Evolutionary conservation across 148 eudicot genomes (phyloP).

Genomic region (Hydrangea macrophylla): DNA sequence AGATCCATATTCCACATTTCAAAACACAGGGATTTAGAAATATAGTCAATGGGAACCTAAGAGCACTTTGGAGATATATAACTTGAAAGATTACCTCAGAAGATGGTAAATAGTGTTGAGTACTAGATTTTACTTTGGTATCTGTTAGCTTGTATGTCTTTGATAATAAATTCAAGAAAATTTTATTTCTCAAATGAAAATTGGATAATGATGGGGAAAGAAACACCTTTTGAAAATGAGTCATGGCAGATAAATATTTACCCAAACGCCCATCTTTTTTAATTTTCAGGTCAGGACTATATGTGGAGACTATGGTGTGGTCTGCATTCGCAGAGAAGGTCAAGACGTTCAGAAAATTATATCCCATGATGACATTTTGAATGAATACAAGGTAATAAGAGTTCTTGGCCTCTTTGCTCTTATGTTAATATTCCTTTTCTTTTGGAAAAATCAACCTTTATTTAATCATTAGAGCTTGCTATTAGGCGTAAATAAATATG

Average conservation of each 20-base stretch:
- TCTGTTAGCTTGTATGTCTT: no score
- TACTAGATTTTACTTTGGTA: no score
- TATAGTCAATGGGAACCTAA: no score
- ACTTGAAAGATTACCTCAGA: no score
- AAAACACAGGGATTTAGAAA: no score
- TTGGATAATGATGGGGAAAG: background rate
- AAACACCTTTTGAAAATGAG: background rate
- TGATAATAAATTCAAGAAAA: no score
- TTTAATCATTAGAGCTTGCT: background rate
- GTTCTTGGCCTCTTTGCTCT: no score
- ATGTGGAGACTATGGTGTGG: slow-evolving; percentile 86
- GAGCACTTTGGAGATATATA: no score
- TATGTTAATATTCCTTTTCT: background rate
- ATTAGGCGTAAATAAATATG: background rate
- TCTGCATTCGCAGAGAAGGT: slow-evolving; percentile 84
- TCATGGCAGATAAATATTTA: background rate
- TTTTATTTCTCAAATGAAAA: background rate
- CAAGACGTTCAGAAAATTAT: slow-evolving; percentile 69
- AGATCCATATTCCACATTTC: no score
- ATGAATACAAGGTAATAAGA: slow-evolving; percentile 54
- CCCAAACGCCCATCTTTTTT: slow-evolving; percentile 1
- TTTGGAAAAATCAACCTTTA: background rate
- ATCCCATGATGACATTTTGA: slow-evolving; percentile 49
- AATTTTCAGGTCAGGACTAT: slow-evolving; percentile 56
- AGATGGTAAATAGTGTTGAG: no score